These are phyloP conservation scores for Gamsiella multidivaricata DNA, from an alignment of 192 early-diverging fungal species.

Conservation along the genomic window DNA sequence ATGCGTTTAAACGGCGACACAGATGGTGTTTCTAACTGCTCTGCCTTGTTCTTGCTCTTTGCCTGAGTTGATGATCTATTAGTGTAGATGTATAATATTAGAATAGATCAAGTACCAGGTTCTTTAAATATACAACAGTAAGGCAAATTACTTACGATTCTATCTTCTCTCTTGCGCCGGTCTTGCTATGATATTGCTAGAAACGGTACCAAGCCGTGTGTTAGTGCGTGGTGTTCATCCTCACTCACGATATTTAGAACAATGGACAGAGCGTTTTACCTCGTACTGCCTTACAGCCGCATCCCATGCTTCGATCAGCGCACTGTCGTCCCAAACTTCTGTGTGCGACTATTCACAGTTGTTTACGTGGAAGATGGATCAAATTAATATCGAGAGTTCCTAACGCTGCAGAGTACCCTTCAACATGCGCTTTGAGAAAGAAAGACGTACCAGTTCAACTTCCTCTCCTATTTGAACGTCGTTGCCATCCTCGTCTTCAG, in stretches of 20 bases:
- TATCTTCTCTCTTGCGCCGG: constrained; percentile 10
- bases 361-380: background rate
- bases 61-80: background rate
- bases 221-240: constrained; percentile 4
- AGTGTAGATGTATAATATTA: background rate
- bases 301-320: constrained; percentile 73
- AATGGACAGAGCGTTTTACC: too few relatives aligned
- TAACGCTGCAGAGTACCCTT: too few relatives aligned
- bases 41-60: background rate
- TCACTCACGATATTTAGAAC: too few relatives aligned
- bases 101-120: background rate
- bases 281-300: constrained; percentile 67
- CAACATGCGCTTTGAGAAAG: background rate
- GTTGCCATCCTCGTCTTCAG: constrained; percentile 1
- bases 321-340: constrained; percentile 72
- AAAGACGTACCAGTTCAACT: constrained; percentile 21
- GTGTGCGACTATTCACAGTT: constrained; percentile 30
- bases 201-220: constrained; percentile 24
- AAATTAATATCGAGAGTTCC: background rate
- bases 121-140: background rate
- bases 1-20: background rate
- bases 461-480: constrained; percentile 35
- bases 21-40: background rate
- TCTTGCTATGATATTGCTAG: constrained; percentile 22
- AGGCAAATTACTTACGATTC: background rate